Evolutionary conservation across 495 filamentous ascomycete species (phyloP).

Genomic region (Penicillium canescens): DNA sequence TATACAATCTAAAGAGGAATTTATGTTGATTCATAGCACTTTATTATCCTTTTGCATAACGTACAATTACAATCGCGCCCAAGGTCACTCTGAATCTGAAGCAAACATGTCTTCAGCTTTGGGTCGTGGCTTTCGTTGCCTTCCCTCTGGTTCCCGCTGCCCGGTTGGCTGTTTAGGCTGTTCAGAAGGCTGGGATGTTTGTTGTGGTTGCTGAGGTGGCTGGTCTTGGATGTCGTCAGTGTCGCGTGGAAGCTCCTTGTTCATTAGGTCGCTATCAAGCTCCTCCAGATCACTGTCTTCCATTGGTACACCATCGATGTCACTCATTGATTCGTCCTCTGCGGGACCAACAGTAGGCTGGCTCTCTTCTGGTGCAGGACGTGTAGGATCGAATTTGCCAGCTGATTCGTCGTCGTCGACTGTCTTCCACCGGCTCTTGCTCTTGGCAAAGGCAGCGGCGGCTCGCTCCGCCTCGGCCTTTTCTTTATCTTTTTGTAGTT

Average conservation of each 20-base stretch:
- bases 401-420: constrained; percentile 58
- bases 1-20: too few species aligned
- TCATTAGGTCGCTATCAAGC: constrained; percentile 34
- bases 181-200: constrained; percentile 14
- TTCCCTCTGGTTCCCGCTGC: constrained; percentile 17
- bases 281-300: constrained; percentile 54
- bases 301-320: constrained; percentile 55
- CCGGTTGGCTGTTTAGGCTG: constrained; percentile 14
- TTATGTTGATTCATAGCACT: too few species aligned
- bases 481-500: constrained; percentile 50
- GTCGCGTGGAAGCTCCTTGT: constrained; percentile 19
- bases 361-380: constrained; percentile 21
- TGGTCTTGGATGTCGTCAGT: constrained; percentile 10
- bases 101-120: constrained; percentile 96
- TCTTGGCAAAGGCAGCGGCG: constrained; percentile 36
- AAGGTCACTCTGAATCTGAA: constrained; percentile 48
- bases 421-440: constrained; percentile 70
- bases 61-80: constrained; percentile 19
- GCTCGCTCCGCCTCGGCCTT: constrained; percentile 46
- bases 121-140: constrained; percentile 60
- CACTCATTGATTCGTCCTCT: constrained; percentile 43
- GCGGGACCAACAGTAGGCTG: constrained; percentile 22
- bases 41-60: background rate
- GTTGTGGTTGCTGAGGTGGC: constrained; percentile 14
- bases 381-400: constrained; percentile 34